Base-by-base conservation (phyloP, 2,329 filamentous ascomycete species). In the Alternaria brassicicola region DNA sequence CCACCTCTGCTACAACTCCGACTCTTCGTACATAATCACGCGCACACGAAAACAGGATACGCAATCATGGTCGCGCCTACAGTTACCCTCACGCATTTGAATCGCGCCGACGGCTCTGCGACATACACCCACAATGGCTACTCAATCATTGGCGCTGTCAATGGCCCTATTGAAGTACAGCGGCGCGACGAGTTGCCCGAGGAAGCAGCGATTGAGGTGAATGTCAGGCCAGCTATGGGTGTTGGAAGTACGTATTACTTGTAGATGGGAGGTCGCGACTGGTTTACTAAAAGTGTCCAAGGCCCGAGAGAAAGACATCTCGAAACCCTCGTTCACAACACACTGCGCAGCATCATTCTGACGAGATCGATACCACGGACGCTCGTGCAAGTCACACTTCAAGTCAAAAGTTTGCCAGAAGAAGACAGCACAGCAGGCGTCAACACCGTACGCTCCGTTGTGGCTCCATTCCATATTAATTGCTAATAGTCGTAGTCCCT, bases 101-200 rank as follows among this genome's bases (percentile, higher is more conserved):
- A 86, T 59, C 89, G 88, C 61, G 85, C 91, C 25, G 91, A 96
- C 75, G 92, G 92, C 61, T 96, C 92, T 46, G 90, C 90, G 10
- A 89, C 87, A 9, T 93, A 92, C 75, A 87, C 89, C 2, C 84
- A 88, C 68, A 83, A 86, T 56, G 91, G 92, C 47, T 96, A 93
- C 78, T 89, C 88, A 42, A 85, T 98, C 64, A 86, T 96, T 52
- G 91, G 90, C 55, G 89, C 92, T 13, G 92, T 96, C 66, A 98
- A 97, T 78, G 95, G 94, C 0, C 95, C 95, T 15, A 87, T 98
- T 66, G 95, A 99, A 80, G 92, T 94, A 15, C 88, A 88, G 68
- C 87, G 93, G 70, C 88, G 92, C 70, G 94, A 99, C 74, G 92
- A 98, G 77, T 87, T 95, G 66, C 90, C 95, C 7, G 93, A 96